Evolutionary conservation across 2,329 filamentous ascomycete species (phyloP), one percentile per base, ranked within the genome.

Genomic region (Lomentospora prolificans): DNA sequence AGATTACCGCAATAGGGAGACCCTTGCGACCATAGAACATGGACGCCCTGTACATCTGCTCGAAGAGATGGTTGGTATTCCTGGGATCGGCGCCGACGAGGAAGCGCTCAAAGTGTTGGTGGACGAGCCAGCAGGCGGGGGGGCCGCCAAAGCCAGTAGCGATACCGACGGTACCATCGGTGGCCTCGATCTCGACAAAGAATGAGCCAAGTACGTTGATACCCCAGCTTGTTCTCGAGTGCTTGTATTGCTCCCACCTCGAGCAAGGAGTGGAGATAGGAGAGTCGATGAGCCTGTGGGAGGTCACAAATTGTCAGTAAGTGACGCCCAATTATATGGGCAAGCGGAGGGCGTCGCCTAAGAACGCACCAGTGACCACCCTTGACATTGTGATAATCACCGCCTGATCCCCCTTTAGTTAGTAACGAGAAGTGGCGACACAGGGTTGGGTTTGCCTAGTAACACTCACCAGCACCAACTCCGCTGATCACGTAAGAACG

Each of bases 11-110:
- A 9, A 92, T 81, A 2, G 91, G 87, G 1, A 96, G 82, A 50
- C 91, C 91, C 71, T 96, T 96, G 62, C 91, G 86, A 59, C 91
- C 91, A 67, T 96, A 96, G 76, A 96, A 96, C 89, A 96, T 95
- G 62, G 90, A 95, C 2, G 81, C 88, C 58, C 90, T 85, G 76
- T 96, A 96, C 91, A 96, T 96, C 70, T 95, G 90, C 75, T 96
- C 91, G 67, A 95, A 96, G 28, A 96, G 76, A 60, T 91, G 81
- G 71, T 95, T 96, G 55, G 89, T 95, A 67, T 96, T 90, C 63
- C 91, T 81, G 9, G 90, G 90, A 69, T 96, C 91, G 63, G 89
- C 85, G 44, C 90, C 90, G 62, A 96, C 79, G 59, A 96, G 74
- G 78, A 96, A 96, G 60, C 91, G 82, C 71, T 94, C 87, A 68